Percentiles rank a stretch among this genome's conserved stretches.
phyloP scores from a whole-genome alignment of 306 rosid species.

The Alnus rubra region DNA sequence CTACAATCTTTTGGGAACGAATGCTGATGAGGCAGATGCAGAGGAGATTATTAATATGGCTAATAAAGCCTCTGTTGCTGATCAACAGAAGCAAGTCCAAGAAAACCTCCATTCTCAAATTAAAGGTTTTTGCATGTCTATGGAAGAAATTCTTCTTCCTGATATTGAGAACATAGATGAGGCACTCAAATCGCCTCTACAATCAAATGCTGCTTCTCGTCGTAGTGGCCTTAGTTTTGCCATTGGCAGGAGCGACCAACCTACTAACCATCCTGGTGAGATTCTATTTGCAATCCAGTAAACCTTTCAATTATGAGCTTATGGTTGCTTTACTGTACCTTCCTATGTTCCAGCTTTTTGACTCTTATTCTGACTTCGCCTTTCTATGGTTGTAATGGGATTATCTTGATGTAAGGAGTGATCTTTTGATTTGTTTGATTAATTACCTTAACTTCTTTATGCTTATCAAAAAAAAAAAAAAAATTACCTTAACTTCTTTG shows the following conservation, averaged over 20 bases:
- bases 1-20: constrained; percentile 71
- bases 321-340: neutral
- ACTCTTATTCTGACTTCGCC: neutral
- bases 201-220: constrained; percentile 41
- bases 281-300: neutral
- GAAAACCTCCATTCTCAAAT: constrained; percentile 79
- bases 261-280: constrained; percentile 48
- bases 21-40: constrained; percentile 59
- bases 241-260: constrained; percentile 48
- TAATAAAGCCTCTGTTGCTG: constrained; percentile 58
- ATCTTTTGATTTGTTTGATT: neutral
- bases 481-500: neutral
- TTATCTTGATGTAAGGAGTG: neutral
- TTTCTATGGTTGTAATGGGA: neutral
- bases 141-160: constrained; percentile 83
- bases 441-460: neutral
- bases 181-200: constrained; percentile 36
- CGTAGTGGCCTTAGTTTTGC: constrained; percentile 85
- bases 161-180: constrained; percentile 38
- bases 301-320: neutral
- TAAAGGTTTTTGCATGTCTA: constrained; percentile 47
- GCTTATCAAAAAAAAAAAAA: too few species aligned
- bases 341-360: neutral
- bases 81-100: constrained; percentile 80
- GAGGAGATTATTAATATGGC: constrained; percentile 78